These are phyloP conservation scores for Isatis tinctoria DNA, from an alignment of 345 rosid genomes.

Conservation along the genomic window DNA sequence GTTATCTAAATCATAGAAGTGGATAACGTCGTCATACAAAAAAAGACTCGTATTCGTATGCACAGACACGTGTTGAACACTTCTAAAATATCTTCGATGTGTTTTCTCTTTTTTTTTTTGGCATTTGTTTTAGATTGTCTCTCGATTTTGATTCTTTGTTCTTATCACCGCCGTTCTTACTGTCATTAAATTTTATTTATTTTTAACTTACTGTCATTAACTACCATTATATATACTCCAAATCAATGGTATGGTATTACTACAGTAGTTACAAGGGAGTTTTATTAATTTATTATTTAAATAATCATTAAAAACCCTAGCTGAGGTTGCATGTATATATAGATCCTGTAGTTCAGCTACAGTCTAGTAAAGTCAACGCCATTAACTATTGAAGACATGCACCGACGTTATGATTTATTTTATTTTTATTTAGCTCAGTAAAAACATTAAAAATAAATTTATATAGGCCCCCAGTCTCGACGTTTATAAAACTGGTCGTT, in stretches of 20 bases:
- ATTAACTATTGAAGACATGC: neutral
- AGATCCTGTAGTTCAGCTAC: neutral
- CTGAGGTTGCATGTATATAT: neutral
- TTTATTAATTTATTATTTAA: too few species aligned
- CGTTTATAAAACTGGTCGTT: too few species aligned
- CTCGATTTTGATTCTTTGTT: neutral
- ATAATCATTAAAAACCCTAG: neutral
- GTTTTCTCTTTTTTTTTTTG: neutral
- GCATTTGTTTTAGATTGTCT: constrained; percentile 1
- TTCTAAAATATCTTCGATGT: constrained; percentile 1
- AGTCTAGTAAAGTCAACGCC: neutral
- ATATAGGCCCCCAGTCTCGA: too few species aligned
- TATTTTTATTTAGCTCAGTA: too few species aligned
- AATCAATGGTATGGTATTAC: neutral
- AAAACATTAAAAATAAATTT: too few species aligned
- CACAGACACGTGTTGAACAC: constrained; percentile 3
- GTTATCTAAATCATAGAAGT: neutral
- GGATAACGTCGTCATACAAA: constrained; percentile 1
- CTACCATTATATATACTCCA: neutral
- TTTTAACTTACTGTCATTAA: neutral
- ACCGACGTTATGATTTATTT: too few species aligned
- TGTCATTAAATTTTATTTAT: too few species aligned
- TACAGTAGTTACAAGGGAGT: neutral
- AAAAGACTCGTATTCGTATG: neutral
- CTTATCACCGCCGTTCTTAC: neutral